Evolutionary conservation across 2,329 filamentous ascomycete species (phyloP).

Genomic region (Talaromyces atroroseus): DNA sequence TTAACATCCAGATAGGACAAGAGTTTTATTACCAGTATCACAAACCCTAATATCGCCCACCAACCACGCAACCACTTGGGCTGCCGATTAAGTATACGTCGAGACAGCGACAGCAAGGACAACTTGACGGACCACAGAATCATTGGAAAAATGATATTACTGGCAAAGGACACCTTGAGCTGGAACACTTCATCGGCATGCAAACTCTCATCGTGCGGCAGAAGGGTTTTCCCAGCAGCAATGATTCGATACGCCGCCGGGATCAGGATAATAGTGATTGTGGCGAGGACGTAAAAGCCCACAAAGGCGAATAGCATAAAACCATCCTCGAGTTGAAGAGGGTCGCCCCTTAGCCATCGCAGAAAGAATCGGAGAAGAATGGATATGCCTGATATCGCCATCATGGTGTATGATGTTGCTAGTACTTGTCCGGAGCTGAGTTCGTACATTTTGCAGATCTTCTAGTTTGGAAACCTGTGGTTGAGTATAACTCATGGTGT

Average conservation of each 20-base stretch:
- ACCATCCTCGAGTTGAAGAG: constrained; percentile 11
- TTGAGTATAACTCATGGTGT: not conserved
- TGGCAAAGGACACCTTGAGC: constrained; percentile 35
- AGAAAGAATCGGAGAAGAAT: constrained; percentile 15
- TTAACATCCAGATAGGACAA: not conserved
- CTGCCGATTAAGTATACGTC: constrained; percentile 29
- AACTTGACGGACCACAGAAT: constrained; percentile 39
- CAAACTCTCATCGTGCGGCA: constrained; percentile 24
- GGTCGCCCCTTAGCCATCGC: constrained; percentile 1
- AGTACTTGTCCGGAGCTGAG: constrained; percentile 5
- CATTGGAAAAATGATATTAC: constrained; percentile 34
- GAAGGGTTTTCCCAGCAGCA: constrained; percentile 19
- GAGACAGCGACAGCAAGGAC: constrained; percentile 36
- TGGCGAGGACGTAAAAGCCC: constrained; percentile 24
- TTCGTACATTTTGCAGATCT: constrained; percentile 3
- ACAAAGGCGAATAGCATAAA: constrained; percentile 16
- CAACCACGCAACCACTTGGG: constrained; percentile 28
- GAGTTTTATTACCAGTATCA: constrained; percentile 23
- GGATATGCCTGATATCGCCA: constrained; percentile 15
- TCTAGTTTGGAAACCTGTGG: not conserved
- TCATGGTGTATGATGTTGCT: constrained; percentile 16
- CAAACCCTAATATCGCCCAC: constrained; percentile 33
- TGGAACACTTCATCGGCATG: constrained; percentile 25
- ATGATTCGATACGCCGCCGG: constrained; percentile 29
- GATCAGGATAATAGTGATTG: constrained; percentile 31